Conservation (phyloP, 352 stramenopile species). For the Saprolegnia parasitica region DNA sequence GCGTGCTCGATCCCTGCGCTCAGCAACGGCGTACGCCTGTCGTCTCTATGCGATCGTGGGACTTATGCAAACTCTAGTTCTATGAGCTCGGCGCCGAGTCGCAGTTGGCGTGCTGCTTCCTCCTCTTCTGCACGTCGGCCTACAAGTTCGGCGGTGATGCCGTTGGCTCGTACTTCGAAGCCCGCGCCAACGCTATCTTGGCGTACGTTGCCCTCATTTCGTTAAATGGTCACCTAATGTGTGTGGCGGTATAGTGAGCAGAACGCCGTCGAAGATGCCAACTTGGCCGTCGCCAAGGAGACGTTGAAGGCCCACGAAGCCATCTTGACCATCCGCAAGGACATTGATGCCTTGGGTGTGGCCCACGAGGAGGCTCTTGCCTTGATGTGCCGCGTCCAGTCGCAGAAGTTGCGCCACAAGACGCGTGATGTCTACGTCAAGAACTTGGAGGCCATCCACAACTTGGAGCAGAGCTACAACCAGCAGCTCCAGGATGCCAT, state of each 20-base stretch:
- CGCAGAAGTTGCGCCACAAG: conserved; percentile 83
- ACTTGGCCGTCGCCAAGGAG: conserved; percentile 77
- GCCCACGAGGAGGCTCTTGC: conserved; percentile 77
- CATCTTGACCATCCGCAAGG: conserved; percentile 80
- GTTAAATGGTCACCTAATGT: not conserved
- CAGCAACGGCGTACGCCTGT: conserved; percentile 66
- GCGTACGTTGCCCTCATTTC: conserved; percentile 36
- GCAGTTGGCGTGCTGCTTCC: conserved; percentile 78
- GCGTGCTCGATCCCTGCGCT: conserved; percentile 68
- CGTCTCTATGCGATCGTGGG: conserved; percentile 48
- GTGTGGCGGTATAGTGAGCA: conserved; percentile 48
- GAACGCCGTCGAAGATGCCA: conserved; percentile 80
- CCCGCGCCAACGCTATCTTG: conserved; percentile 65
- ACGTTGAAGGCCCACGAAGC: conserved; percentile 76
- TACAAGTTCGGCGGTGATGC: conserved; percentile 84
- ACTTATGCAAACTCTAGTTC: conserved; percentile 36
- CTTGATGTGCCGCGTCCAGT: conserved; percentile 81
- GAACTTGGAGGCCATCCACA: conserved; percentile 81
- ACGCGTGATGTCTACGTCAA: conserved; percentile 82
- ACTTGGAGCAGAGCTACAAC: conserved; percentile 79
- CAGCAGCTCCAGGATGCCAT: conserved; percentile 80
- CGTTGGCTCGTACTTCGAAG: conserved; percentile 83
- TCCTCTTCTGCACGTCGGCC: conserved; percentile 76
- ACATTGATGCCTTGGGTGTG: conserved; percentile 68
- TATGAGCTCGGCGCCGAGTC: conserved; percentile 86